These are phyloP conservation scores for Seiridium unicorne DNA, from an alignment of 2,329 filamentous ascomycete genomes.

Conservation along the genomic window DNA sequence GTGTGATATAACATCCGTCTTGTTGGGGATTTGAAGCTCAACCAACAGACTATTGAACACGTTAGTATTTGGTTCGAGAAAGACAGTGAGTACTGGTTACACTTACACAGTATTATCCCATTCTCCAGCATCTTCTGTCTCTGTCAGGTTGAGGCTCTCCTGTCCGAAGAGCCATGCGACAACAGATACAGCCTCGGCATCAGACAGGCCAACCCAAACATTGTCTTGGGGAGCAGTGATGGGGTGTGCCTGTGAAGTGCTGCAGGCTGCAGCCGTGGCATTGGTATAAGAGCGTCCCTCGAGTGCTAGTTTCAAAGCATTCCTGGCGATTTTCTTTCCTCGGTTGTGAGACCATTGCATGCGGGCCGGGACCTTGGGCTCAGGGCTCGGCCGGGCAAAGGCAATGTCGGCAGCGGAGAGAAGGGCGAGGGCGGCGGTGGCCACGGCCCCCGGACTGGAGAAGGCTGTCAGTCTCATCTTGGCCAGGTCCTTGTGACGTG, in stretches of 20 bases:
- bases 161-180: conserved; percentile 38
- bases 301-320: neutral
- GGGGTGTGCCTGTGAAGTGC: neutral
- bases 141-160: conserved; percentile 36
- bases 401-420: neutral
- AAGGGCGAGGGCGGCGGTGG: neutral
- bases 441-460: neutral
- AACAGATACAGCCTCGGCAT: conserved; percentile 34
- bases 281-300: neutral
- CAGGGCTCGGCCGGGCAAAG: neutral
- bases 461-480: neutral
- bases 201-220: conserved; percentile 25
- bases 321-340: conserved; percentile 4
- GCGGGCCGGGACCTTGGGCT: conserved; percentile 4
- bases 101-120: conserved; percentile 36
- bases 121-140: conserved; percentile 26
- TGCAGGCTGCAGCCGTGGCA: neutral
- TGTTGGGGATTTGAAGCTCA: conserved; percentile 45
- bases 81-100: neutral
- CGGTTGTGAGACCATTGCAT: conserved; percentile 8
- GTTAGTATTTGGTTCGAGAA: neutral
- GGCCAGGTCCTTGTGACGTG: neutral
- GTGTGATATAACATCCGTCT: conserved; percentile 44
- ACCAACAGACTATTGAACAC: conserved; percentile 20
- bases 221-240: conserved; percentile 8